Evolutionary conservation across 192 early-diverging fungal genomes (phyloP), one percentile per base, ranked within the genome.

Genomic region (Coemansia sp.): DNA sequence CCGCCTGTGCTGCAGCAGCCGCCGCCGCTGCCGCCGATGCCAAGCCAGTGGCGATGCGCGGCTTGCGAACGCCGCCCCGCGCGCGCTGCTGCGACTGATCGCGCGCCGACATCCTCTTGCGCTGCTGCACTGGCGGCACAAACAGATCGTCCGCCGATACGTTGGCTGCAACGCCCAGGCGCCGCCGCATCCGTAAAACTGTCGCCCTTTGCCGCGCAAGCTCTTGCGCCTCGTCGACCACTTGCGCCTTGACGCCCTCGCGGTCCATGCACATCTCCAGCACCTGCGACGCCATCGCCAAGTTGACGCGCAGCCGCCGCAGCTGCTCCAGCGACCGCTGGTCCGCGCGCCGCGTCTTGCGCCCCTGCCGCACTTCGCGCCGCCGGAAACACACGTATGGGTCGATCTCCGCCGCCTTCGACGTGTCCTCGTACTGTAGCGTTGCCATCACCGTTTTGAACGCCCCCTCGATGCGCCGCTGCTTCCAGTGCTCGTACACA

Each of bases 371-470:
- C 59, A 94, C 87, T 73, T 99, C 97, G 61, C 97, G 89, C 49
- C 91, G 90, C 56, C 97, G 90, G 85, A 99, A 99, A 71, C 97
- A 99, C 20, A 96, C 88, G 73, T 96, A 99, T 13, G 97, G 94
- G 70, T 98, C 92, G 32, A 82, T 81, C 62, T 97, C 95, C 9
- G 49, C 49, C 45, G 88, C 76, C 48, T 86, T 85, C 7, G 79
- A 63, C 29, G 81, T 75, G 23, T 93, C 89, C 55, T 93, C 91
- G 57, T 77, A 82, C 79, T 86, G 81, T 17, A 82, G 65, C 7
- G 45, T 42, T 11, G 76, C 58, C 34, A 71, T 70, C 23, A 84
- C 61, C 2, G 76, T 54, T 46, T 67, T 60, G 67, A 67, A 75
- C 8, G 36, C 63, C 14, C 59, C 52, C 43, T 17, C 34, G 14